Evolutionary conservation across 2,329 filamentous ascomycete genomes (phyloP).

Genomic region (Akanthomyces dipterigenus): DNA sequence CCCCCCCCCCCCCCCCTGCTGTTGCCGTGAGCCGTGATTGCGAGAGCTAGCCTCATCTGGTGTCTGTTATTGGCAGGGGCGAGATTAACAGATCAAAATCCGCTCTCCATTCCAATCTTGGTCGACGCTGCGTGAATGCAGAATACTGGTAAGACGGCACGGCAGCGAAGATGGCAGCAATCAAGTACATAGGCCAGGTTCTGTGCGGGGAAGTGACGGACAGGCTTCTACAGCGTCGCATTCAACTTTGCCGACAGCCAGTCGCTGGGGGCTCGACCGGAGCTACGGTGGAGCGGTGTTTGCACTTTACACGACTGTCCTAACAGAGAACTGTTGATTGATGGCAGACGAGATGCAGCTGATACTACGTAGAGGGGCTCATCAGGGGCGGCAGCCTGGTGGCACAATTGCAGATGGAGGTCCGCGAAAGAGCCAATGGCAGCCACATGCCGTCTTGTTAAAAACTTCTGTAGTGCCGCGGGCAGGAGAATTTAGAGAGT

Average conservation of each 20-base stretch:
- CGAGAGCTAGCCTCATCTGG: neutral
- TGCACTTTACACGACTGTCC: neutral
- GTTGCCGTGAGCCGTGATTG: neutral
- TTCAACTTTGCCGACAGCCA: neutral
- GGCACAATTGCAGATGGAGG: neutral
- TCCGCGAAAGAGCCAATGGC: neutral
- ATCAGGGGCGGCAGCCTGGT: constrained; percentile 1
- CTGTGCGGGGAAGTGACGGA: neutral
- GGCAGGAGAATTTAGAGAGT: neutral
- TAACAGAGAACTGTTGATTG: neutral
- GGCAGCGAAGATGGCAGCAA: neutral
- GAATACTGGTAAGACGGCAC: neutral
- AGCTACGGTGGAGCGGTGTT: neutral
- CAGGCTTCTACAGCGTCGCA: neutral
- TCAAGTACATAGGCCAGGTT: neutral
- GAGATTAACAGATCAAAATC: neutral
- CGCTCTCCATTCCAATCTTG: neutral
- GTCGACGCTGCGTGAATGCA: neutral
- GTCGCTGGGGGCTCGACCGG: neutral
- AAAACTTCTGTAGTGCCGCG: neutral
- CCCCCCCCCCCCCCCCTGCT: too few species aligned
- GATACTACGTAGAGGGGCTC: neutral
- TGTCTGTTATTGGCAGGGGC: neutral
- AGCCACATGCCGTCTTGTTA: neutral
- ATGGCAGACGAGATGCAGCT: neutral